Conservation (phyloP, 2,329 filamentous ascomycete species). For the Aspergillus sp. region DNA sequence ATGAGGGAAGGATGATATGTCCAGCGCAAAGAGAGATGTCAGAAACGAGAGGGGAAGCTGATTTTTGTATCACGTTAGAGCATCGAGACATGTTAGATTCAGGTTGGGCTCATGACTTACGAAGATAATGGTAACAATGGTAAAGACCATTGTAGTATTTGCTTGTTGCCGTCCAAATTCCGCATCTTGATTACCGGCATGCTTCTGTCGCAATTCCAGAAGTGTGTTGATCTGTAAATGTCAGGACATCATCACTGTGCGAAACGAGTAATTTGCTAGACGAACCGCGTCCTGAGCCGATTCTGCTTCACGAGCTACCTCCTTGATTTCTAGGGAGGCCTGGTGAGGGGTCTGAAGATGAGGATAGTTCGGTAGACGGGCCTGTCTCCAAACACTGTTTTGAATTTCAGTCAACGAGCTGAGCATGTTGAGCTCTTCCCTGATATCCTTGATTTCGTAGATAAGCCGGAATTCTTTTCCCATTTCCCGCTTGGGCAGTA, state of each 20-base stretch:
- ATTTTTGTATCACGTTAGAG: neutral
- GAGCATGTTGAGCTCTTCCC: slow-evolving; percentile 18
- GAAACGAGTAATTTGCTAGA: neutral
- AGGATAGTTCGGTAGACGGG: slow-evolving; percentile 1
- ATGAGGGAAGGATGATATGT: slow-evolving; percentile 12
- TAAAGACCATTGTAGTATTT: slow-evolving; percentile 14
- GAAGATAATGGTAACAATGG: slow-evolving; percentile 13
- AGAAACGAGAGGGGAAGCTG: slow-evolving; percentile 14
- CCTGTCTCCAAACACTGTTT: slow-evolving; percentile 8
- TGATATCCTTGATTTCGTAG: slow-evolving; percentile 17
- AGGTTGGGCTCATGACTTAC: slow-evolving; percentile 1
- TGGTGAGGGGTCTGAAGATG: neutral
- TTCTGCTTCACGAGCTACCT: slow-evolving; percentile 9
- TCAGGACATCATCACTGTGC: neutral
- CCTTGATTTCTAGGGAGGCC: slow-evolving; percentile 4
- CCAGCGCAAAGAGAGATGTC: slow-evolving; percentile 10
- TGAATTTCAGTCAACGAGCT: slow-evolving; percentile 11
- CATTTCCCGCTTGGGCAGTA: slow-evolving; percentile 3
- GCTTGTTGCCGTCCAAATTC: slow-evolving; percentile 8
- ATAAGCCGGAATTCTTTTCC: slow-evolving; percentile 9
- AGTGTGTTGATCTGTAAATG: slow-evolving; percentile 3
- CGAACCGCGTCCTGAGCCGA: slow-evolving; percentile 7
- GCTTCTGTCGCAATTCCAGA: slow-evolving; percentile 14
- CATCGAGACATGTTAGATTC: neutral
- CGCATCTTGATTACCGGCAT: slow-evolving; percentile 11